Evolutionary conservation across 441 rosid genomes (phyloP).

Genomic region (Aleurites moluccanus): DNA sequence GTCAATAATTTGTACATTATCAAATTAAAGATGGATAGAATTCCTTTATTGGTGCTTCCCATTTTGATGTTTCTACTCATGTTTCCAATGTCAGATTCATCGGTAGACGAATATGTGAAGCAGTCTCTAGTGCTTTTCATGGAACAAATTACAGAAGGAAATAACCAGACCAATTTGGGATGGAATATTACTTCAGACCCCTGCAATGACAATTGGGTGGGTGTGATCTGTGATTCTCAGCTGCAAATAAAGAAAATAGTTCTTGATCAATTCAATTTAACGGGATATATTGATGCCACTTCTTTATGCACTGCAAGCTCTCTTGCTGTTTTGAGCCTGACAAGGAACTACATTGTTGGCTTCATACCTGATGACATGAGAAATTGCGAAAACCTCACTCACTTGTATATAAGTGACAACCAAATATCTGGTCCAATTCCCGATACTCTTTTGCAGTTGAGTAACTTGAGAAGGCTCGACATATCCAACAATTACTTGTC

Average conservation of each 20-base stretch:
- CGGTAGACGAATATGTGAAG: slow-evolving; percentile 33
- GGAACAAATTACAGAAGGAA: slow-evolving; percentile 24
- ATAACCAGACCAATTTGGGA: slow-evolving; percentile 35
- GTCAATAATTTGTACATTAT: not conserved
- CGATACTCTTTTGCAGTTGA: slow-evolving; percentile 33
- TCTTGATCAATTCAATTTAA: slow-evolving; percentile 41
- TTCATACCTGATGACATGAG: slow-evolving; percentile 36
- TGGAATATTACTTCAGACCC: slow-evolving; percentile 54
- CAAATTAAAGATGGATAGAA: slow-evolving; percentile 24
- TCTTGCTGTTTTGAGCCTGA: slow-evolving; percentile 43
- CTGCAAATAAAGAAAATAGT: slow-evolving; percentile 34
- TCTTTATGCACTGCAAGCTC: slow-evolving; percentile 37
- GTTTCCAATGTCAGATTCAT: slow-evolving; percentile 24
- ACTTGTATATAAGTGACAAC: slow-evolving; percentile 40
- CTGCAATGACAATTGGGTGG: slow-evolving; percentile 45
- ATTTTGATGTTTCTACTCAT: slow-evolving; percentile 30
- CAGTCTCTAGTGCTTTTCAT: slow-evolving; percentile 42
- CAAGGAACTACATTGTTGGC: slow-evolving; percentile 37
- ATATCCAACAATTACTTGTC: slow-evolving; percentile 46
- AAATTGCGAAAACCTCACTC: slow-evolving; percentile 39
- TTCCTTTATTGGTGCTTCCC: slow-evolving; percentile 26
- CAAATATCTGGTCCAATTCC: slow-evolving; percentile 45
- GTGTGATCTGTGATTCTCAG: slow-evolving; percentile 34
- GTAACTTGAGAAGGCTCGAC: slow-evolving; percentile 45
- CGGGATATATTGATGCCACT: slow-evolving; percentile 41